phyloP scores from a whole-genome alignment of 2,329 filamentous ascomycete genomes.

The Ophiocordyceps robertsii region DNA sequence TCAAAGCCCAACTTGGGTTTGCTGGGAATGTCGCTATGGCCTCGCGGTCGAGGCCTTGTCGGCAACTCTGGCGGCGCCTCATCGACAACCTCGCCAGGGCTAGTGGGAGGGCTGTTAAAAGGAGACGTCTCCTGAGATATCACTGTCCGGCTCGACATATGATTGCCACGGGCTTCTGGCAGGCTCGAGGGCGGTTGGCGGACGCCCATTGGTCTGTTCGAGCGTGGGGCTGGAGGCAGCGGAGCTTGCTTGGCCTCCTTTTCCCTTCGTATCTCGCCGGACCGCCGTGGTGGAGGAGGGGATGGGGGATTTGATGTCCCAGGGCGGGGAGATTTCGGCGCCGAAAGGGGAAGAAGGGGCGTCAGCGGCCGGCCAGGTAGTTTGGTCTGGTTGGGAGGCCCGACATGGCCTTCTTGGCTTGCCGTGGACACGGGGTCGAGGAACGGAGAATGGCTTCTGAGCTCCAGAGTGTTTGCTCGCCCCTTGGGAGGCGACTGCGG shows the following conservation, averaged over 20 bases:
- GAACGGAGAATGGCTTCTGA: slow-evolving; percentile 29
- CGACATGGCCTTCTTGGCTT: slow-evolving; percentile 24
- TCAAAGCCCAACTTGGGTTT: slow-evolving; percentile 10
- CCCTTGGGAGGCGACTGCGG: slow-evolving; percentile 54
- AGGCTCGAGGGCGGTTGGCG: slow-evolving; percentile 7
- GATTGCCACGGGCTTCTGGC: slow-evolving; percentile 5
- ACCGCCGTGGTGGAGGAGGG: slow-evolving; percentile 49
- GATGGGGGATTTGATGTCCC: slow-evolving; percentile 41
- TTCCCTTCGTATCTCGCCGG: slow-evolving; percentile 42
- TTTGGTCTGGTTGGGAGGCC: slow-evolving; percentile 32
- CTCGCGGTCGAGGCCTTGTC: slow-evolving; percentile 33
- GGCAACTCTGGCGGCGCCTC: slow-evolving; percentile 36
- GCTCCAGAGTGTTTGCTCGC: slow-evolving; percentile 17
- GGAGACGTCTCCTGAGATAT: slow-evolving; percentile 48
- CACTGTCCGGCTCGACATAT: slow-evolving; percentile 5
- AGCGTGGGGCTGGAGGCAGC: slow-evolving; percentile 68
- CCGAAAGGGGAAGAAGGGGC: slow-evolving; percentile 25
- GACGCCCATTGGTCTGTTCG: slow-evolving; percentile 46
- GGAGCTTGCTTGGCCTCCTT: slow-evolving; percentile 28
- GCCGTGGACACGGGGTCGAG: slow-evolving; percentile 33
- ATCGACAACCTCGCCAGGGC: slow-evolving; percentile 38
- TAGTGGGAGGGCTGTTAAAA: slow-evolving; percentile 76
- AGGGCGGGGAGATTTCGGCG: slow-evolving; percentile 30
- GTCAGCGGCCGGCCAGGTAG: slow-evolving; percentile 43
- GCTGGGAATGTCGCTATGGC: slow-evolving; percentile 8